Percentiles rank a stretch among this genome's conserved stretches.
phyloP scores from a whole-genome alignment of 495 filamentous ascomycete species.

The Talaromyces wortmannii region DNA sequence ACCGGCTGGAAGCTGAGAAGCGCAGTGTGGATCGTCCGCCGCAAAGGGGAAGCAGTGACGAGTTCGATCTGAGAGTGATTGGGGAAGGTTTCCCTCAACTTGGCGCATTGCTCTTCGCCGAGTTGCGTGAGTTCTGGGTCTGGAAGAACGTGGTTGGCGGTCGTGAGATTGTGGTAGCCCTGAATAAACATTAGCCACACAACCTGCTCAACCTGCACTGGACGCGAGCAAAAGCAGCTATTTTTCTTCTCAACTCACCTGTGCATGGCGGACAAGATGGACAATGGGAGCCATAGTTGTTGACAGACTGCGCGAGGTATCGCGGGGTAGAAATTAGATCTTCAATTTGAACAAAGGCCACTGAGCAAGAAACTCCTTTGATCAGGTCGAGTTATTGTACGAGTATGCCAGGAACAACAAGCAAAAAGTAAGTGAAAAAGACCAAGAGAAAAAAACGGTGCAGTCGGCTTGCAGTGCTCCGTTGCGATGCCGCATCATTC shows the following conservation, averaged over 20 bases:
- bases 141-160: constrained; percentile 61
- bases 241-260: constrained; percentile 22
- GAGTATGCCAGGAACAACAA: not conserved
- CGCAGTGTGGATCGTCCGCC: constrained; percentile 77
- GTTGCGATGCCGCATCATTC: not conserved
- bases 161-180: constrained; percentile 75
- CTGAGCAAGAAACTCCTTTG: not conserved
- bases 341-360: not conserved
- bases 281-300: constrained; percentile 33
- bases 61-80: constrained; percentile 56
- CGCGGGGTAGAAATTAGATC: not conserved
- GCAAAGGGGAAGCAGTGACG: constrained; percentile 75
- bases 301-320: not conserved
- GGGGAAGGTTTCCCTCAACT: constrained; percentile 57
- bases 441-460: not conserved
- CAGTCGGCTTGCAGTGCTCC: not conserved
- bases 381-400: not conserved
- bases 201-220: too few relatives aligned
- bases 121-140: constrained; percentile 76
- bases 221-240: too few relatives aligned
- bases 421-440: not conserved
- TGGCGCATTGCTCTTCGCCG: constrained; percentile 68
- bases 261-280: constrained; percentile 48
- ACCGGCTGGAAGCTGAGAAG: constrained; percentile 60
- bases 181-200: constrained; percentile 19